phyloP scores from a whole-genome alignment of 179 eudicot species.

The Silene noctiflora region DNA sequence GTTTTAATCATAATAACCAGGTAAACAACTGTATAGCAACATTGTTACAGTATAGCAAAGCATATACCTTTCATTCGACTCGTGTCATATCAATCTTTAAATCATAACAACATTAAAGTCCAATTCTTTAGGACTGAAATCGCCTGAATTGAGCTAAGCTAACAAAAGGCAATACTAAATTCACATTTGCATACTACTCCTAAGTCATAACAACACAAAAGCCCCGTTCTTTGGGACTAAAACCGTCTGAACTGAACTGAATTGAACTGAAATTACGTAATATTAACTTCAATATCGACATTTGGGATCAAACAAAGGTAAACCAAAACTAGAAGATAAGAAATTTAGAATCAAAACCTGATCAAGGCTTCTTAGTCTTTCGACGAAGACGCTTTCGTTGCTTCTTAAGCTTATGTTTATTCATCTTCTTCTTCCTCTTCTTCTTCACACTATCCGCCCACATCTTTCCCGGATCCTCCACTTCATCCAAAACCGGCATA shows the following conservation, averaged over 20 bases:
- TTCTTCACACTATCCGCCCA: constrained; percentile 98
- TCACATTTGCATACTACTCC: no score
- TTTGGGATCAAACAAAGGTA: neutral
- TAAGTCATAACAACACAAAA: no score
- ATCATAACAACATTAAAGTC: no score
- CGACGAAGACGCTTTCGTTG: constrained; percentile 70
- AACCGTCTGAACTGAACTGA: no score
- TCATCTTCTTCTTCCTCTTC: constrained; percentile 97
- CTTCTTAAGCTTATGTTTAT: constrained; percentile 89
- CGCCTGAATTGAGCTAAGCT: no score
- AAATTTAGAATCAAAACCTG: constrained; percentile 18
- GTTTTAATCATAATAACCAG: neutral
- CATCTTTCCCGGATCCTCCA: constrained; percentile 38
- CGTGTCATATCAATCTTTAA: neutral
- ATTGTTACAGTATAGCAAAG: neutral
- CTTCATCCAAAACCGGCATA: constrained; percentile 16
- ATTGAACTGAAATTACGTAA: no score
- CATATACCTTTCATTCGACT: neutral
- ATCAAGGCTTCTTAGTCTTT: constrained; percentile 39
- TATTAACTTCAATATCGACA: no score
- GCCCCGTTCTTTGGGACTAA: no score
- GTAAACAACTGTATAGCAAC: neutral
- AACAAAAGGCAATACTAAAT: no score
- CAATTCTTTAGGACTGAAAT: no score
- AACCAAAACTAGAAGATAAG: neutral